These are phyloP conservation scores for Alternaria tenuissima DNA, from an alignment of 2,329 filamentous ascomycete species.

Conservation along the genomic window DNA sequence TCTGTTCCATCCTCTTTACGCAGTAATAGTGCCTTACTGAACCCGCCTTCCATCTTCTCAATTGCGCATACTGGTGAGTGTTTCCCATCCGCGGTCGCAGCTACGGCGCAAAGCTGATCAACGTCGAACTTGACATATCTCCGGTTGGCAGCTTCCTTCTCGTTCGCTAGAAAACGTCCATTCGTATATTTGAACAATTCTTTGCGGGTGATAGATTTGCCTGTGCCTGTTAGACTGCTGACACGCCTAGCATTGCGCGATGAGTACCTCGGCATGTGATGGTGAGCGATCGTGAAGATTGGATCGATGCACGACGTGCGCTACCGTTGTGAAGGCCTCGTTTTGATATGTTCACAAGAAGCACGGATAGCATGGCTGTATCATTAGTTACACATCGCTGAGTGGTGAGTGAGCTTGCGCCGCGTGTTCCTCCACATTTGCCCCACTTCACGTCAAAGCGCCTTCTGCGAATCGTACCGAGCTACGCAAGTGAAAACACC, in stretches of 20 bases:
- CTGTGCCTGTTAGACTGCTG: background rate
- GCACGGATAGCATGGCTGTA: no score
- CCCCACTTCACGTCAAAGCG: no score
- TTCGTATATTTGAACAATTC: constrained; percentile 40
- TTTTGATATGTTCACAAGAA: no score
- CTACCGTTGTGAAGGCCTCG: no score
- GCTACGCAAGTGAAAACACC: no score
- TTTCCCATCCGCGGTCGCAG: constrained; percentile 22
- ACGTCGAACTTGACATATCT: constrained; percentile 42
- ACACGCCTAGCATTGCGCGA: no score
- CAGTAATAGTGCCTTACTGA: constrained; percentile 44
- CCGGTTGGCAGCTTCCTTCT: constrained; percentile 29
- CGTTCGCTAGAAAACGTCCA: constrained; percentile 40
- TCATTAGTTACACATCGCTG: no score
- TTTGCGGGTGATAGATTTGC: constrained; percentile 21
- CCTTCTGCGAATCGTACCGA: no score
- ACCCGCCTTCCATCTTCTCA: constrained; percentile 47
- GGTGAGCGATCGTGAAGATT: background rate
- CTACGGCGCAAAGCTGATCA: constrained; percentile 39
- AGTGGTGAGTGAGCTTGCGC: no score
- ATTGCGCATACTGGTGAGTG: constrained; percentile 35
- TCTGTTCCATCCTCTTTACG: constrained; percentile 27
- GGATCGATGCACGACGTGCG: no score
- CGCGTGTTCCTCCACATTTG: no score
- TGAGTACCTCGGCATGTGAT: constrained; percentile 8